Base-by-base conservation (phyloP, 257 asterid genomes). In the Cinchona pubescens region DNA sequence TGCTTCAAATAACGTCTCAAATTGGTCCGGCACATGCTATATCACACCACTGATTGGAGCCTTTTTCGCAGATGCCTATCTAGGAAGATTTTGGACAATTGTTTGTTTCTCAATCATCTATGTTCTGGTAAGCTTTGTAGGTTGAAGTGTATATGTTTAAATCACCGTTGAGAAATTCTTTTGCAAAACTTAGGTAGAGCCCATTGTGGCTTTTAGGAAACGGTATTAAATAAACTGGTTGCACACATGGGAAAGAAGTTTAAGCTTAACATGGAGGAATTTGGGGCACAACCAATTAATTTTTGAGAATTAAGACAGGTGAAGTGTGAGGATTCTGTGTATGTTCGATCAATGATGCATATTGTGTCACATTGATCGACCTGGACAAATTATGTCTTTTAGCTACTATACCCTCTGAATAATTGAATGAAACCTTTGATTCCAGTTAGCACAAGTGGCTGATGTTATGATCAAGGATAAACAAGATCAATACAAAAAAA, bases 21-120 rank as follows among this genome's bases (percentile, higher is more conserved):
- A 90, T 67, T 90, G 94, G 96, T 86, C 92, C 0, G 96, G 96
- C 30, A 90, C 96, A 0, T 90, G 96, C 88, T 90, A 90, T 23
- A 83, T 87, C 63, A 89, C 81, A 79, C 96, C 96, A 3, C 60
- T 89, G 25, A 21, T 91, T 25, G 96, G 96, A 16, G 96, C 94
- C 2, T 91, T 91, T 76, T 83, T 91, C 0, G 96, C 94, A 14
- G 96, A 91, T 81, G 91, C 96, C 1, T 91, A 91, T 76, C 86
- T 91, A 0, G 96, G 96, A 4, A 79, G 96, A 74, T 91, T 86
- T 49, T 83, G 94, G 92, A 91, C 96, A 18, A 87, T 91, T 71
- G 96, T 94, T 27, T 59, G 71, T 76, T 91, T 89, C 65, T 91
- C 94, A 1, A 79, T 80, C 80, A 85, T 91, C 82, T 91, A 91